Evolutionary conservation across 108 stramenopile genomes (phyloP).

Genomic region (Nitzschia palea): DNA sequence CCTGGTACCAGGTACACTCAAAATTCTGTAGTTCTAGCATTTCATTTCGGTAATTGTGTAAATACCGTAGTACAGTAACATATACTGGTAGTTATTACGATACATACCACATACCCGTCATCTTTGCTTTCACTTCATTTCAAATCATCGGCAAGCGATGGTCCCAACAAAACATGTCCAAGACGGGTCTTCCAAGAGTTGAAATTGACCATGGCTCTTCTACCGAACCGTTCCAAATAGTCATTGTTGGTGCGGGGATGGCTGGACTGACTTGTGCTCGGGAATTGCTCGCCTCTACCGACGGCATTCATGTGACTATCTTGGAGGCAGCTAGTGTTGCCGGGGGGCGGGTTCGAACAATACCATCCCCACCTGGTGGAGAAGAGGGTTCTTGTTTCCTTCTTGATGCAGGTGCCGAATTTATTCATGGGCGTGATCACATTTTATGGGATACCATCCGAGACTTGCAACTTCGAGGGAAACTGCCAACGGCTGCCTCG

Average conservation of each 20-base stretch:
- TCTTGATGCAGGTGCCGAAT: constrained; percentile 49
- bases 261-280: constrained; percentile 40
- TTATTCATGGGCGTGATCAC: constrained; percentile 37
- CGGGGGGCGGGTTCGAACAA: constrained; percentile 28
- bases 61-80: no score
- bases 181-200: no score
- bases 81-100: no score
- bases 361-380: constrained; percentile 14
- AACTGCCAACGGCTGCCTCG: not conserved
- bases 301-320: constrained; percentile 6
- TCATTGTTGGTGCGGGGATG: constrained; percentile 42
- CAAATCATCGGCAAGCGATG: no score
- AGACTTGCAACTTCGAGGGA: constrained; percentile 1
- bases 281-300: not conserved
- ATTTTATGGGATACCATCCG: constrained; percentile 32
- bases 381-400: not conserved
- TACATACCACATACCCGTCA: no score
- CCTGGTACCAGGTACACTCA: no score
- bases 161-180: no score
- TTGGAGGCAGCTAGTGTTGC: constrained; percentile 29
- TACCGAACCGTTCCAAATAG: constrained; percentile 13
- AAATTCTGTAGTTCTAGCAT: no score
- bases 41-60: no score
- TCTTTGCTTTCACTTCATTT: no score
- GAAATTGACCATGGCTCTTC: no score